These are phyloP conservation scores for Candida multigemmis DNA, from an alignment of 805 yeast genomes.

Conservation along the genomic window DNA sequence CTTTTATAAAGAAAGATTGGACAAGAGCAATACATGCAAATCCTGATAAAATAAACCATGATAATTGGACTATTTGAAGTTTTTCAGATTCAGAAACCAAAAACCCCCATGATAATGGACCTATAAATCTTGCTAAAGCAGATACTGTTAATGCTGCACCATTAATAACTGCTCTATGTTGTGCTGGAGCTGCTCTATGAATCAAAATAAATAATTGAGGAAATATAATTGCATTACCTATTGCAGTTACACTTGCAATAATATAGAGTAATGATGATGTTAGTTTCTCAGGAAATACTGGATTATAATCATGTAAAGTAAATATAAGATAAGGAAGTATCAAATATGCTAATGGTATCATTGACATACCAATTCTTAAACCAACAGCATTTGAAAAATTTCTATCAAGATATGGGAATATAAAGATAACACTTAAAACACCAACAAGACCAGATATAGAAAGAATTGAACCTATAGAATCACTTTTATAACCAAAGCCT, in stretches of 20 bases:
- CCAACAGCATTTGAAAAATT: too few relatives aligned
- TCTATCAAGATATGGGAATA: slow-evolving; percentile 26
- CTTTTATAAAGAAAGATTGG: slow-evolving; percentile 15
- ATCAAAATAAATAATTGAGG: slow-evolving; percentile 47
- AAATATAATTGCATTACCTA: slow-evolving; percentile 37
- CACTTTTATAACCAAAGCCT: slow-evolving; percentile 24
- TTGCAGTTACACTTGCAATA: slow-evolving; percentile 13
- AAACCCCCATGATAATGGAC: slow-evolving; percentile 50
- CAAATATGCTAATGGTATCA: slow-evolving; percentile 39
- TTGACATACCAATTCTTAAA: too few relatives aligned
- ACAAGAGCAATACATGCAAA: slow-evolving; percentile 10
- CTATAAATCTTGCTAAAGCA: slow-evolving; percentile 48
- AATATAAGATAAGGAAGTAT: slow-evolving; percentile 40
- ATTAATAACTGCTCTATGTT: slow-evolving; percentile 51
- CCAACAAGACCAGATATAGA: slow-evolving; percentile 29
- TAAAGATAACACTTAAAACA: slow-evolving; percentile 32
- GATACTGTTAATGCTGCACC: slow-evolving; percentile 46
- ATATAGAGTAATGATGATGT: slow-evolving; percentile 16
- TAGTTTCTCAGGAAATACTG: slow-evolving; percentile 13
- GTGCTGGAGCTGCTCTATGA: slow-evolving; percentile 44
- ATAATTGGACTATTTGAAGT: slow-evolving; percentile 13
- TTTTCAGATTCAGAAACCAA: slow-evolving; percentile 21
- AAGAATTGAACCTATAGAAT: slow-evolving; percentile 24
- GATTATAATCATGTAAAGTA: slow-evolving; percentile 24
- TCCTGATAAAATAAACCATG: slow-evolving; percentile 23